Conservation (phyloP, 768 basidiomycete species). For the Naganishia antarctica region DNA sequence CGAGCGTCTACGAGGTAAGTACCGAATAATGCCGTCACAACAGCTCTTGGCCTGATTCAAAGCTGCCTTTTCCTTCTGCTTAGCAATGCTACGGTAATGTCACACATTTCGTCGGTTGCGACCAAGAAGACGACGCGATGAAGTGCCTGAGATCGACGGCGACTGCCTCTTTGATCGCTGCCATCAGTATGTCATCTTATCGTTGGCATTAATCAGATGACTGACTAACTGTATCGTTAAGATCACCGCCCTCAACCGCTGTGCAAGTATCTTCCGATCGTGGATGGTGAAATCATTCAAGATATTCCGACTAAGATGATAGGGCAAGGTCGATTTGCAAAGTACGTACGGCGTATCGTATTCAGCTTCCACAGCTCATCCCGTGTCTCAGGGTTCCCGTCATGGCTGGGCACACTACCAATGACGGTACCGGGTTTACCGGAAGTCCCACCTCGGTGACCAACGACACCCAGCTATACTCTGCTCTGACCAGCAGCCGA, state of each 20-base stretch:
- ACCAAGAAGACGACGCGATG: slow-evolving; percentile 27
- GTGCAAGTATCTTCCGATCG: slow-evolving; percentile 33
- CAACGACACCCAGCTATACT: slow-evolving; percentile 27
- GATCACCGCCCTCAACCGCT: slow-evolving; percentile 30
- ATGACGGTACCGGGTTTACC: slow-evolving; percentile 33
- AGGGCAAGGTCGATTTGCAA: slow-evolving; percentile 16
- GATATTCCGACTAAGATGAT: slow-evolving; percentile 28
- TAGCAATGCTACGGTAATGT: slow-evolving; percentile 33
- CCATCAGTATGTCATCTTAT: slow-evolving; percentile 29
- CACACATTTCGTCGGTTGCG: slow-evolving; percentile 29
- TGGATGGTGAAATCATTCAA: slow-evolving; percentile 30
- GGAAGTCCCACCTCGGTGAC: slow-evolving; percentile 25
- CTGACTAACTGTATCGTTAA: background rate
- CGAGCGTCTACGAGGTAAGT: slow-evolving; percentile 29
- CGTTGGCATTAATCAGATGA: background rate
- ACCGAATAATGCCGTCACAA: no score
- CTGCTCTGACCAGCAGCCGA: slow-evolving; percentile 25
- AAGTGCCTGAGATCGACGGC: slow-evolving; percentile 26
- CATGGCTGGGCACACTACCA: slow-evolving; percentile 32
- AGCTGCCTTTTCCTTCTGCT: background rate
- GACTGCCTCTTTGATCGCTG: slow-evolving; percentile 23
- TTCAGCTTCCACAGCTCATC: background rate
- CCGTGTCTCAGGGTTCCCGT: slow-evolving; percentile 24
- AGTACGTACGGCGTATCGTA: slow-evolving; percentile 16
- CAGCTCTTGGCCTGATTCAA: background rate